These are phyloP conservation scores for Metarhizium sp. DNA, from an alignment of 2,329 filamentous ascomycete species.

Conservation along the genomic window DNA sequence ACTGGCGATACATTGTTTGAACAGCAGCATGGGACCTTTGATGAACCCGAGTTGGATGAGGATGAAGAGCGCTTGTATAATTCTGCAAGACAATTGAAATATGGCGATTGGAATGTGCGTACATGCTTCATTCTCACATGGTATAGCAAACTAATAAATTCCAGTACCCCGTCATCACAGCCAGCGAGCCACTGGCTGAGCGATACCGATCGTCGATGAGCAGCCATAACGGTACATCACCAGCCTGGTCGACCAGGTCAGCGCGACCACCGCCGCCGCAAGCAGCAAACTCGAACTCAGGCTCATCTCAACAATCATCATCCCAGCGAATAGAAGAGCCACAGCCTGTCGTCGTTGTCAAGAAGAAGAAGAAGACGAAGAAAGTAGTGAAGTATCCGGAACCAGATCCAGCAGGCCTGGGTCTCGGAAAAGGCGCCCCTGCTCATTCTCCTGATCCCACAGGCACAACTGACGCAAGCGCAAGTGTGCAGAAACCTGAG, in stretches of 20 bases:
- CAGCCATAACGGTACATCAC: constrained; percentile 18
- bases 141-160: constrained; percentile 14
- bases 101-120: constrained; percentile 90
- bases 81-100: constrained; percentile 64
- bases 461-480: background rate
- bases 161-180: constrained; percentile 90
- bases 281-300: background rate
- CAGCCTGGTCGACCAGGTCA: constrained; percentile 14
- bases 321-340: constrained; percentile 11
- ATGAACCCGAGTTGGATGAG: constrained; percentile 47
- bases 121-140: background rate
- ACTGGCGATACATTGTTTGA: constrained; percentile 18
- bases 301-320: background rate
- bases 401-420: constrained; percentile 19
- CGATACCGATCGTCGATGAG: constrained; percentile 39
- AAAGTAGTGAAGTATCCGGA: constrained; percentile 23
- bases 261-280: constrained; percentile 12
- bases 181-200: constrained; percentile 60
- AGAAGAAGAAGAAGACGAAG: constrained; percentile 28
- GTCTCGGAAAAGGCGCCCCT: constrained; percentile 14
- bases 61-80: constrained; percentile 65
- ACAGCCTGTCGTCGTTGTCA: constrained; percentile 23
- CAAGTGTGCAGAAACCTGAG: constrained; percentile 1
- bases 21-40: constrained; percentile 33
- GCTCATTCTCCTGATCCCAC: constrained; percentile 1